Base-by-base conservation (phyloP, 169 alveolate genomes). In the Cryptosporidium parvum region DNA sequence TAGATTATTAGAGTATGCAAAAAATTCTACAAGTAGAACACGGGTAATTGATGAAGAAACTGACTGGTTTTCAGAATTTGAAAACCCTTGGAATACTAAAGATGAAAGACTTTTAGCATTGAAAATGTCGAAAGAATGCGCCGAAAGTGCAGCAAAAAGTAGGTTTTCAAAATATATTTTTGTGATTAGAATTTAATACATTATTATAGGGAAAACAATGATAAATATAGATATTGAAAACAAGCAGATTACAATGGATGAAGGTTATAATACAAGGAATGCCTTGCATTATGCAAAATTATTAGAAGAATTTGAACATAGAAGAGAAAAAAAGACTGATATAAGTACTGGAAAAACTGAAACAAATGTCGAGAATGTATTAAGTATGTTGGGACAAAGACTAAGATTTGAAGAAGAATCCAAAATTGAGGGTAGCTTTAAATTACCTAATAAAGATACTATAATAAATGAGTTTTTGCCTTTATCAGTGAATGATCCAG, bases 31-130 rank as follows among this genome's bases (percentile, higher is more conserved):
- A 26, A 75, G 31, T 39, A 45, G 91, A 44, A 86, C 70, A 39
- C 26, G 73, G 6, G 91, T 86, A 21, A 67, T 61, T 10, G 92
- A 86, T 45, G 85, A 75, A 31, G 91, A 69, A 3, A 39, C 61
- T 14, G 92, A 86, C 44, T 86, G 89, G 89, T 86, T 48, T 35
- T 39, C 85, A n/a, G 92, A 86, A 59, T 58, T 35, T 42, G 84
- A 59, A 35, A 86, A 86, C 31, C 91, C 85, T n/a, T 86, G 92
- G 92, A 70, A 58, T 35, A 70, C 91, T 6, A 72, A 48, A 69
- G 84, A 59, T 48, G 86, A 70, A 72, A 45, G 80, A 23, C 33
- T 53, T 3, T 75, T 58, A 26, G 89, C 89, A 16, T 31, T 80
- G 29, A 80, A 65, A 21, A 62, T 80, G 80, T 80, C 89, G 9